Evolutionary conservation across 345 rosid species (phyloP), one percentile per base, ranked within the genome.

Genomic region (Camelina laxa): DNA sequence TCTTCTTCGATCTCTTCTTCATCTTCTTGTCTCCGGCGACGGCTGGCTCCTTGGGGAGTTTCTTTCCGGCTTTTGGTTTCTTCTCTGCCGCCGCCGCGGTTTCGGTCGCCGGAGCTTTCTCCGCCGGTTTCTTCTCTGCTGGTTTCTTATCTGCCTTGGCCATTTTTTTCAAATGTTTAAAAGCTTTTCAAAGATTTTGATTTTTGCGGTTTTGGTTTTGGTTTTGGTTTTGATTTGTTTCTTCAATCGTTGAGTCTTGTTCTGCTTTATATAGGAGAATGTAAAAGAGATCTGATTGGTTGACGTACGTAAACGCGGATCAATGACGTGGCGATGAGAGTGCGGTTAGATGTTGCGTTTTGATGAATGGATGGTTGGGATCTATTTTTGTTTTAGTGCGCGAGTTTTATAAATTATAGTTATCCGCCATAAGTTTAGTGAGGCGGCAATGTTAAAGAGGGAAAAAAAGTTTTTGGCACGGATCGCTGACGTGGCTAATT

Each of bases 41-140:
- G 13, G 60, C 79, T 1, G 80, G 39, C 0, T 85, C 89, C 69
- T 84, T 85, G 0, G 84, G 85, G 0, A 85, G 80, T 9, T 83
- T 83, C 82, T 85, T 85, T 1, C 87, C 89, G 7, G 87, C 87
- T 57, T 85, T 84, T 0, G 87, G 87, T 60, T 80, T 85, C 84
- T 85, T 85, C 77, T 85, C 89, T 0, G 87, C 63, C 0, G 79
- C 54, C 2, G 44, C 45, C 0, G 64, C 22, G 20, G 59, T 7
- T 58, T 70, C 76, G 24, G 59, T 31, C 1, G 65, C 79, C 62
- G 74, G 73, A 9, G 45, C 2, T 58, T 75, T 69, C 70, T 69
- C 79, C 5, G 70, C 81, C 45, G 74, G 77, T 3, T 73, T 78
- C 53, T 78, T 72, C 81, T 78, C 81, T 3, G 81, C 81, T 41